Evolutionary conservation across 768 basidiomycete species (phyloP).

Genomic region (Mycena chlorophos): DNA sequence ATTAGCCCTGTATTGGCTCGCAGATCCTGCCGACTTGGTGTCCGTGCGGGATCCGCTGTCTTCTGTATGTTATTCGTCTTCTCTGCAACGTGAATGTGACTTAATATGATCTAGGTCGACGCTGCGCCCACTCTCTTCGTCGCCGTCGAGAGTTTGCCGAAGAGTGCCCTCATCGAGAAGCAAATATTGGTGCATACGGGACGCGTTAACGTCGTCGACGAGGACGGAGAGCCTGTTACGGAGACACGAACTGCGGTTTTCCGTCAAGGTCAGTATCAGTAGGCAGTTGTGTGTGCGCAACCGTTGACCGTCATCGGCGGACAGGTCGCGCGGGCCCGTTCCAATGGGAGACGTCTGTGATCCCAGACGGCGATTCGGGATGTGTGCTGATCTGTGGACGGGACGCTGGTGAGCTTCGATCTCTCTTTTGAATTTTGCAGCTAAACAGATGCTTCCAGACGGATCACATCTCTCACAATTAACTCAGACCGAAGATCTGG

Average conservation of each 20-base stretch:
- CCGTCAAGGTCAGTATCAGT: constrained; percentile 45
- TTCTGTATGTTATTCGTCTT: constrained; percentile 22
- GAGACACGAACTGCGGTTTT: constrained; percentile 35
- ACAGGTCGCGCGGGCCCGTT: constrained; percentile 23
- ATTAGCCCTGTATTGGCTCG: constrained; percentile 74
- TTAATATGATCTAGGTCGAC: constrained; percentile 21
- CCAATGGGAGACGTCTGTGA: constrained; percentile 52
- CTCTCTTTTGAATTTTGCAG: neutral
- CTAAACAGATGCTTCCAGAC: neutral
- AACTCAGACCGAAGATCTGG: neutral
- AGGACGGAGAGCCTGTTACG: constrained; percentile 43
- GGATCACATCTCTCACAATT: neutral
- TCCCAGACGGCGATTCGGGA: constrained; percentile 40
- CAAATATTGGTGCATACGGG: constrained; percentile 75
- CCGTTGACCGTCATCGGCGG: neutral
- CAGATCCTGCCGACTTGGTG: constrained; percentile 37
- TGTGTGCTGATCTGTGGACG: constrained; percentile 48
- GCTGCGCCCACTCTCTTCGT: constrained; percentile 53
- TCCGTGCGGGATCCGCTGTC: constrained; percentile 43
- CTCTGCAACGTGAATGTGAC: neutral
- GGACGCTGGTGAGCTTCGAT: constrained; percentile 30
- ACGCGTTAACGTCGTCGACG: constrained; percentile 45
- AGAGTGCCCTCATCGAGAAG: constrained; percentile 72
- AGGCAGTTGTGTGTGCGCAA: neutral
- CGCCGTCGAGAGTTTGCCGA: constrained; percentile 65